phyloP scores from a whole-genome alignment of 2,329 filamentous ascomycete species.

The Didymella sp. region DNA sequence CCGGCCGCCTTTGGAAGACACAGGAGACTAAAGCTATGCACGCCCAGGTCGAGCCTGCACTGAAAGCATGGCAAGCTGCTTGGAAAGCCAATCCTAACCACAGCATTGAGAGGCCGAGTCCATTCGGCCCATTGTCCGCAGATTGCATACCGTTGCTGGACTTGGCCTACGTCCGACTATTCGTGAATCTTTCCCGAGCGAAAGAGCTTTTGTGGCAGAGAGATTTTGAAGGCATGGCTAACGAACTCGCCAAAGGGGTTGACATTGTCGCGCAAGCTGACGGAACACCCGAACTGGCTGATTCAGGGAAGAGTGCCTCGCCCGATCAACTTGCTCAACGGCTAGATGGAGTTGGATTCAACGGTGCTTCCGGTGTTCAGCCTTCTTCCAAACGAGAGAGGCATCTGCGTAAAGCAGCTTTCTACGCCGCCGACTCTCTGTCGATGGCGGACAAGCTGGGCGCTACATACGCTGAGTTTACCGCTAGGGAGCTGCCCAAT shows the following conservation, averaged over 20 bases:
- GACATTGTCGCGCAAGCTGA: slow-evolving; percentile 78
- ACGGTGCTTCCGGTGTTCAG: slow-evolving; percentile 38
- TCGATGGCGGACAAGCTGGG: slow-evolving; percentile 86
- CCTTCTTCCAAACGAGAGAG: slow-evolving; percentile 76
- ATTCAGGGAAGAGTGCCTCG: slow-evolving; percentile 36
- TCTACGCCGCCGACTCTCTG: slow-evolving; percentile 91
- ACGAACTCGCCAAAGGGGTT: slow-evolving; percentile 79
- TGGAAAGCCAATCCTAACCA: slow-evolving; percentile 89
- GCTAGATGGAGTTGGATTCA: slow-evolving; percentile 41
- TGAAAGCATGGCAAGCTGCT: slow-evolving; percentile 92
- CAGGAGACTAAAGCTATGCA: slow-evolving; percentile 97
- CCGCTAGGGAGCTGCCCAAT: slow-evolving; percentile 82
- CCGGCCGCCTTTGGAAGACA: slow-evolving; percentile 86
- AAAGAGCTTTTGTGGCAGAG: slow-evolving; percentile 95
- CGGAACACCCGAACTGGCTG: slow-evolving; percentile 60
- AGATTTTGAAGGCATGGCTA: slow-evolving; percentile 89
- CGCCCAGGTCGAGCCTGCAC: slow-evolving; percentile 87
- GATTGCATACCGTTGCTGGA: slow-evolving; percentile 92
- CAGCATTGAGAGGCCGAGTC: slow-evolving; percentile 83
- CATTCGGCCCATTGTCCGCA: slow-evolving; percentile 83
- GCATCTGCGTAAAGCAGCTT: slow-evolving; percentile 91
- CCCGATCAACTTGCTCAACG: slow-evolving; percentile 32
- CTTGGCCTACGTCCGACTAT: slow-evolving; percentile 88
- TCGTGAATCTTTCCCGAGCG: slow-evolving; percentile 88
- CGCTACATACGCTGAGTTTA: slow-evolving; percentile 83